Evolutionary conservation across 2,329 filamentous ascomycete species (phyloP).

Genomic region (Fusarium decemcellulare): DNA sequence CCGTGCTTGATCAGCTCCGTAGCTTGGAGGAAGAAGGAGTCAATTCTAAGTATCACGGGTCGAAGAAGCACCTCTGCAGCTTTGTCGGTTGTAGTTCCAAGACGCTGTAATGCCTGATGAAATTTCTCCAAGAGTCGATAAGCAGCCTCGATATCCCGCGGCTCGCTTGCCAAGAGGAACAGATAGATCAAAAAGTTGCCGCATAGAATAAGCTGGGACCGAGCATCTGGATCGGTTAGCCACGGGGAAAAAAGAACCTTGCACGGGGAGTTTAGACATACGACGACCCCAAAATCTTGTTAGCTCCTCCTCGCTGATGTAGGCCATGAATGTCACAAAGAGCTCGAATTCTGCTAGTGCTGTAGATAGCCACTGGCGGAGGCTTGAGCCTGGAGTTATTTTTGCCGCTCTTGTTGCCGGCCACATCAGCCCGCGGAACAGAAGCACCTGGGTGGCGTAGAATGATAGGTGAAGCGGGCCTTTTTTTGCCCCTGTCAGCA

Average conservation of each 20-base stretch:
- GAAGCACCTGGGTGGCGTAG: conserved; percentile 58
- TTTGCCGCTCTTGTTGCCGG: conserved; percentile 60
- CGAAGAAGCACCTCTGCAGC: conserved; percentile 52
- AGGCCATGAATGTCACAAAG: conserved; percentile 56
- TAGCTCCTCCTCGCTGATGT: conserved; percentile 53
- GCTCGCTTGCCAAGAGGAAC: conserved; percentile 59
- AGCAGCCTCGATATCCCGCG: conserved; percentile 51
- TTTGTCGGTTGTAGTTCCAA: conserved; percentile 49
- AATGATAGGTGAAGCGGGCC: conserved; percentile 59
- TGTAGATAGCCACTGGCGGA: conserved; percentile 52
- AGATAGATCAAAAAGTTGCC: conserved; percentile 65
- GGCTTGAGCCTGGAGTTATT: conserved; percentile 51
- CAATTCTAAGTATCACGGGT: conserved; percentile 54
- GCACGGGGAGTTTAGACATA: conserved; percentile 47
- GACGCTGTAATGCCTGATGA: conserved; percentile 54
- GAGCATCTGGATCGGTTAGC: conserved; percentile 45
- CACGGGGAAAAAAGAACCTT: neutral
- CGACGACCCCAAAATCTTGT: conserved; percentile 61
- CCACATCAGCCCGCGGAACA: conserved; percentile 61
- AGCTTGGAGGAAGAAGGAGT: conserved; percentile 58
- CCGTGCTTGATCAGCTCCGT: conserved; percentile 44
- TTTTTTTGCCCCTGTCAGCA: conserved; percentile 22
- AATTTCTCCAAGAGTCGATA: conserved; percentile 55
- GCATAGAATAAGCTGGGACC: conserved; percentile 62
- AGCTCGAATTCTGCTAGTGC: conserved; percentile 55